These are phyloP conservation scores for Sugiyamaella pinicola DNA, from an alignment of 1,139 yeast genomes.

Conservation along the genomic window DNA sequence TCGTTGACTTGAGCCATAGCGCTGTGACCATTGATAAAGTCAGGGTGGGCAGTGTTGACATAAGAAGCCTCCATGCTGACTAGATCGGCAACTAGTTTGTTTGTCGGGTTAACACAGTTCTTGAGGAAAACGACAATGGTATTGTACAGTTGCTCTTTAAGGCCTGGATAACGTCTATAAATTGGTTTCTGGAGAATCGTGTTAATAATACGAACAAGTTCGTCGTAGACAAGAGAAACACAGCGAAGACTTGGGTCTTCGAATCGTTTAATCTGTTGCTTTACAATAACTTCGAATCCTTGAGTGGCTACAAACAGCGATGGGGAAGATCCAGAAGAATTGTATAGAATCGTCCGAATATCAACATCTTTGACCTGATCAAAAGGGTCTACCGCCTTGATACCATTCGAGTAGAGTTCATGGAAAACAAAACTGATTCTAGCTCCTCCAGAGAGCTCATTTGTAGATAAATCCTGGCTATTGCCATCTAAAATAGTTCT, in stretches of 20 bases:
- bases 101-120: constrained; percentile 81
- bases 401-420: constrained; percentile 92
- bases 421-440: constrained; percentile 97
- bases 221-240: constrained; percentile 89
- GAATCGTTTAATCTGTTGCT: constrained; percentile 91
- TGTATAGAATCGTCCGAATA: constrained; percentile 87
- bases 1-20: constrained; percentile 96
- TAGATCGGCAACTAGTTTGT: constrained; percentile 77
- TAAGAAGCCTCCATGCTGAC: constrained; percentile 87
- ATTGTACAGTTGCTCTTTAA: constrained; percentile 82
- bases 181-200: constrained; percentile 81
- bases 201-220: constrained; percentile 83
- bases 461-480: constrained; percentile 76
- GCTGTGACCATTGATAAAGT: constrained; percentile 87
- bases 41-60: constrained; percentile 97
- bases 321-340: constrained; percentile 97
- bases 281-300: constrained; percentile 94
- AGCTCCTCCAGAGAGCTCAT: constrained; percentile 93
- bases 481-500: constrained; percentile 92
- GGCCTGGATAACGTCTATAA: constrained; percentile 84
- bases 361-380: constrained; percentile 96
- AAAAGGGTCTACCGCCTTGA: constrained; percentile 91
- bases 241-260: constrained; percentile 93
- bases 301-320: constrained; percentile 96
- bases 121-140: constrained; percentile 80